A percentile compares a stretch with the other conserved stretches of the same genome.
These are phyloP conservation scores for Taiozyma sp. DNA, from an alignment of 1,139 yeast species.

Conservation along the genomic window DNA sequence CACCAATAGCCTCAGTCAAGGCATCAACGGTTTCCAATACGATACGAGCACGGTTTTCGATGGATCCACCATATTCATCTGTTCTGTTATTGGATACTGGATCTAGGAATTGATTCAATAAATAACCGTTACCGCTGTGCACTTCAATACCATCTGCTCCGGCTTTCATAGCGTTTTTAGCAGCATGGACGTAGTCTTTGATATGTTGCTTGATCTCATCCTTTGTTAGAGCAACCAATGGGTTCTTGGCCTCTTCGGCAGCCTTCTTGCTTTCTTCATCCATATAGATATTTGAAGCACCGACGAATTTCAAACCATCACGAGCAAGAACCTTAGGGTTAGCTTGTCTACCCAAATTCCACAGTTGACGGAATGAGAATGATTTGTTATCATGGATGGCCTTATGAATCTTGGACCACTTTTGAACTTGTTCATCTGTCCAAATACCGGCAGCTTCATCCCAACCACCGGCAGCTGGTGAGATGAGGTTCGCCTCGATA, in stretches of 20 bases:
- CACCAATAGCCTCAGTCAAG: conserved; percentile 24
- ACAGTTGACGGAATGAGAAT: conserved; percentile 32
- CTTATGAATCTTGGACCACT: conserved; percentile 31
- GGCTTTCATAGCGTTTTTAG: conserved; percentile 33
- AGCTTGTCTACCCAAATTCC: conserved; percentile 37
- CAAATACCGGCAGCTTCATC: conserved; percentile 43
- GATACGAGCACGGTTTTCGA: conserved; percentile 31
- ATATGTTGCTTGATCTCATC: conserved; percentile 33
- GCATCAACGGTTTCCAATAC: conserved; percentile 28
- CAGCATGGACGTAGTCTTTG: conserved; percentile 31
- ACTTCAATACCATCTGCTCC: conserved; percentile 34
- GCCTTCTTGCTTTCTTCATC: conserved; percentile 28
- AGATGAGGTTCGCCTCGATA: conserved; percentile 39
- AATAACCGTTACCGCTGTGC: conserved; percentile 32
- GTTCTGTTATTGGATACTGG: conserved; percentile 31
- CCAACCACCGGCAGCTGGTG: conserved; percentile 31
- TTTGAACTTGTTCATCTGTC: conserved; percentile 34
- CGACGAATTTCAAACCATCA: conserved; percentile 29
- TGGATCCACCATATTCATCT: conserved; percentile 38
- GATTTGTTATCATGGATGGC: conserved; percentile 33
- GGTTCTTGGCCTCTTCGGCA: conserved; percentile 29
- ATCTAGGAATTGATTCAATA: conserved; percentile 33
- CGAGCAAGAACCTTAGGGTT: conserved; percentile 19
- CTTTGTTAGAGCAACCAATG: conserved; percentile 30
- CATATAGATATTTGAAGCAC: conserved; percentile 31